phyloP scores from a whole-genome alignment of 2,329 filamentous ascomycete species.

The Fusarium sp. region DNA sequence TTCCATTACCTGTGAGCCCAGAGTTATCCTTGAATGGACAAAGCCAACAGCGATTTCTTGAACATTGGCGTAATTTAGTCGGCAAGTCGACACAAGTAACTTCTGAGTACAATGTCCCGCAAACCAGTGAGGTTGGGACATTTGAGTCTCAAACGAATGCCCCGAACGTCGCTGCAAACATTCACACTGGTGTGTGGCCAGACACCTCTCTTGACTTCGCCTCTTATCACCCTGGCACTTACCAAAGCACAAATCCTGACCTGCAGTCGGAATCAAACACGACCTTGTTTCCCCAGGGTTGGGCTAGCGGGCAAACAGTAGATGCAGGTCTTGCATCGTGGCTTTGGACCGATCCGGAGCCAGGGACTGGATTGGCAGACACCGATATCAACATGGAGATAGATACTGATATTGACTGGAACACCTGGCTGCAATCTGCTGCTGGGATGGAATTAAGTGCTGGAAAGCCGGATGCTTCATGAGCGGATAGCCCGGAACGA shows the following conservation, averaged over 20 bases:
- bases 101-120: neutral
- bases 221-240: neutral
- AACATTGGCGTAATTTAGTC: conserved; percentile 38
- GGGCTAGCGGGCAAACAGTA: conserved; percentile 4
- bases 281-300: conserved; percentile 10
- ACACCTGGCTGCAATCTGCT: conserved; percentile 55
- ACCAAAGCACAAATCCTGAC: neutral
- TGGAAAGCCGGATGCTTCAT: neutral
- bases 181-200: neutral
- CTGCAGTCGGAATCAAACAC: neutral
- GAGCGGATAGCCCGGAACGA: neutral
- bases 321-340: conserved; percentile 49
- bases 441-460: conserved; percentile 49
- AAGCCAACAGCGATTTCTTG: conserved; percentile 6
- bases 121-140: rapidly evolving
- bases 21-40: conserved; percentile 40
- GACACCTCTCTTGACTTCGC: neutral
- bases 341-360: conserved; percentile 54
- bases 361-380: conserved; percentile 49
- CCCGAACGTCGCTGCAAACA: neutral
- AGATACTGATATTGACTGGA: conserved; percentile 54
- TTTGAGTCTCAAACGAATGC: neutral
- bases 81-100: neutral
- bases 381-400: conserved; percentile 51
- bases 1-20: conserved; percentile 50